Base-by-base conservation (phyloP, 371 early-diverging fungal genomes). In the Apophysomyces trapeziformis region DNA sequence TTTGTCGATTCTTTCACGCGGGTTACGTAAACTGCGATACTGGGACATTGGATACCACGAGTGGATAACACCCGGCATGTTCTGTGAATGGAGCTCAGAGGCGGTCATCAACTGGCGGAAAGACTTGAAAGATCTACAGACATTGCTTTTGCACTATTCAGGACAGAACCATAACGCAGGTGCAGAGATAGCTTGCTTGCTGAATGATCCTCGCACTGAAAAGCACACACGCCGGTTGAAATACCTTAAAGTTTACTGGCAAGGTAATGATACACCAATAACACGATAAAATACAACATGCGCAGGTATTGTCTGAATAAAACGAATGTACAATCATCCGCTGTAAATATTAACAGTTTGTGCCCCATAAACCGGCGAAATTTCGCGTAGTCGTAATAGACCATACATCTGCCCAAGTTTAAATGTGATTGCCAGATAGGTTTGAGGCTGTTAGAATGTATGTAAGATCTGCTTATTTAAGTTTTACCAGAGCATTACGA, bases 31-130 rank as follows among this genome's bases (percentile, higher is more conserved):
- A n/a, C 57, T 76, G 36, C 35, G 50, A n/a, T 57, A 38, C 11
- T 76, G 73, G 76, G 73, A 76, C 59, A 73, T 76, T 61, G 76
- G 73, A 18, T 68, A 68, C 38, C 76, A 76, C 58, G 65, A 45
- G 12, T 75, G 75, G 75, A 41, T 75, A 7, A 57, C 45, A 11
- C n/a, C 60, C n/a, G 60, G 39, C 16, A 39, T 38, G 39, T 11
- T 59, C 7, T 41, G 38, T 16, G 39, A 43, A 59, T 38, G 38
- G 39, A 38, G 60, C 4, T n/a, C 7, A 9, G 43, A 11, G 39
- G 1, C 54, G 9, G 54, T 50, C 5, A 50, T 50, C 54, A 50
- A 50, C 21, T 50, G 54, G 54, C 9, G 38, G 39, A 38, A 59
- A 21, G 41, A 59, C 39, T 16, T 38, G 39, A 16, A 43, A 9